phyloP scores from a whole-genome alignment of 1,284 basidiomycete species.

The Neolentinus lepideus region DNA sequence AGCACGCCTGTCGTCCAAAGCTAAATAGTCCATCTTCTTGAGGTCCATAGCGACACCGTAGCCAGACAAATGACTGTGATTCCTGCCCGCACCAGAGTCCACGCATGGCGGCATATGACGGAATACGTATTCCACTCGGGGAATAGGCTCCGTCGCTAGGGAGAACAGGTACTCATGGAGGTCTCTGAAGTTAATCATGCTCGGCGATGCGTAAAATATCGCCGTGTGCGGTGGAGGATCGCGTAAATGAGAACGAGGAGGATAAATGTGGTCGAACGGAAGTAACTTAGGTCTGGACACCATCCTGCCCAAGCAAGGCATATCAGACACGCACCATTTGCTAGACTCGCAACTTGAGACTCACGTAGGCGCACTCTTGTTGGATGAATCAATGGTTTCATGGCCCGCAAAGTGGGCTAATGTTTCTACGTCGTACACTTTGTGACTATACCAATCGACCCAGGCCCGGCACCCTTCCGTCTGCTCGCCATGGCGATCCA shows the following conservation, averaged over 20 bases:
- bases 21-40: slow-evolving; percentile 97
- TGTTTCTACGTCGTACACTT: slow-evolving; percentile 66
- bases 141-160: slow-evolving; percentile 35
- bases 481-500: slow-evolving; percentile 26
- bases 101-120: slow-evolving; percentile 49
- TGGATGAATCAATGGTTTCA: slow-evolving; percentile 40
- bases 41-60: slow-evolving; percentile 90
- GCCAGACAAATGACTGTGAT: slow-evolving; percentile 60
- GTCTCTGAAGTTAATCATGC: slow-evolving; percentile 53
- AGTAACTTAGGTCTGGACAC: slow-evolving; percentile 41
- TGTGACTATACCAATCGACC: slow-evolving; percentile 83
- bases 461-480: slow-evolving; percentile 61
- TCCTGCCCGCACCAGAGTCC: slow-evolving; percentile 11
- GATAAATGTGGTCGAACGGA: slow-evolving; percentile 67
- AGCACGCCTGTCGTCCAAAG: slow-evolving; percentile 74
- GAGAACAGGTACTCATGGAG: slow-evolving; percentile 59
- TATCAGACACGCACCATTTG: background rate
- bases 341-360: slow-evolving; percentile 5
- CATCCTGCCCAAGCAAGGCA: background rate
- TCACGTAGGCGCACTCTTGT: background rate
- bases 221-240: slow-evolving; percentile 44
- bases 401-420: slow-evolving; percentile 50
- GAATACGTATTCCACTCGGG: slow-evolving; percentile 66
- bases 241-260: slow-evolving; percentile 27
- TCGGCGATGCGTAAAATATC: slow-evolving; percentile 65